Evolutionary conservation across 768 basidiomycete species (phyloP).

Genomic region (Tulasnella sp.): DNA sequence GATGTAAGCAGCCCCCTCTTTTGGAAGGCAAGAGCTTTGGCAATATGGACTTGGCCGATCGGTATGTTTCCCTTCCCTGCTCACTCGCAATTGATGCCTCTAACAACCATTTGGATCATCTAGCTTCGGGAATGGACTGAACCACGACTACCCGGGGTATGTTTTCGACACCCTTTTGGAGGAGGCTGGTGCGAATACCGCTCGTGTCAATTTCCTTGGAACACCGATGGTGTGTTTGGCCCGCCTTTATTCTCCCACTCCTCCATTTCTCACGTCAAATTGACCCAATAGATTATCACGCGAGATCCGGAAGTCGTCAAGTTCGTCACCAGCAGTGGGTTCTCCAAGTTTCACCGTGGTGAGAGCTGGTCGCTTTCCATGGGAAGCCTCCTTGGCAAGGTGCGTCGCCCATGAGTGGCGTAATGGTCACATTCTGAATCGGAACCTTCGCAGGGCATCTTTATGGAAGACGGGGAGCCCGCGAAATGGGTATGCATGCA

Average conservation of each 20-base stretch:
- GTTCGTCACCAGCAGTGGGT: constrained; percentile 15
- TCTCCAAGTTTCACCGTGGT: constrained; percentile 15
- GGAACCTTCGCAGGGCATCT: constrained; percentile 28
- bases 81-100: neutral
- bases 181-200: constrained; percentile 8
- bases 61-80: neutral
- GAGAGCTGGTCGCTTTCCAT: constrained; percentile 22
- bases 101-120: neutral
- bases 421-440: too few relatives aligned
- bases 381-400: constrained; percentile 24
- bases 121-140: neutral
- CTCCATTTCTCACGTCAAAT: too few relatives aligned
- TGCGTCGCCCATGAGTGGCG: too few relatives aligned
- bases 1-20: neutral
- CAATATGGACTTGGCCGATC: constrained; percentile 1
- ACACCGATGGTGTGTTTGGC: neutral
- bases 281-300: constrained; percentile 15
- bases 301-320: constrained; percentile 15
- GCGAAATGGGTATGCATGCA: constrained; percentile 24
- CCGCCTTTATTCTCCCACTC: too few relatives aligned
- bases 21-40: constrained; percentile 7
- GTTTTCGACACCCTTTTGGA: constrained; percentile 6
- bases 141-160: neutral
- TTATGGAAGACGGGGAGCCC: constrained; percentile 26
- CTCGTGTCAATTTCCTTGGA: neutral